A percentile compares a stretch with the other conserved stretches of the same genome.
These are phyloP conservation scores for Phaeodactylum tricornutum DNA, from an alignment of 108 stramenopile species.

Conservation along the genomic window DNA sequence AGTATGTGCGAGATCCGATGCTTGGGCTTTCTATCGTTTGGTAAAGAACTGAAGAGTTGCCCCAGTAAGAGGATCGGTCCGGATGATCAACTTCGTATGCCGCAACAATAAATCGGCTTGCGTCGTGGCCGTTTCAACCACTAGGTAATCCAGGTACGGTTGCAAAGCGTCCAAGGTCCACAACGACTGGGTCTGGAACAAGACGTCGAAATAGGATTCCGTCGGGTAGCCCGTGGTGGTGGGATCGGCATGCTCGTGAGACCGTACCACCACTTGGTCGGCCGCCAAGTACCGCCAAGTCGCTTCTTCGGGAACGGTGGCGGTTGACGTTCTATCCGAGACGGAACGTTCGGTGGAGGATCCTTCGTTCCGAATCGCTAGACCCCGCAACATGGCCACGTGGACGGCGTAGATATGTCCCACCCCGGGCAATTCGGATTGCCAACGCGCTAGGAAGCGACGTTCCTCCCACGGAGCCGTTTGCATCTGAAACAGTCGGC, in stretches of 20 bases:
- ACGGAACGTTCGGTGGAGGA: too few relatives aligned
- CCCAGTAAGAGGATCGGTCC: too few relatives aligned
- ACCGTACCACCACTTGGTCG: background rate
- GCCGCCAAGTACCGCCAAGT: conserved; percentile 2
- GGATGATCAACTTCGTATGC: conserved; percentile 1
- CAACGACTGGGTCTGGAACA: conserved; percentile 2
- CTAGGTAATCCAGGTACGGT: conserved; percentile 7
- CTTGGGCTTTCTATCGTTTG: too few relatives aligned
- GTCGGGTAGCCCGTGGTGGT: background rate
- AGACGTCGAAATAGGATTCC: background rate
- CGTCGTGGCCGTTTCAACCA: background rate
- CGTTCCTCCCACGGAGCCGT: conserved; percentile 3
- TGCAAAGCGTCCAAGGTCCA: conserved; percentile 10
- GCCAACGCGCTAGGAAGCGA: conserved; percentile 5
- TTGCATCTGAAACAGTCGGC: conserved; percentile 7
- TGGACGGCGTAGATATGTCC: conserved; percentile 1
- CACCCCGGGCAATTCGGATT: conserved; percentile 6
- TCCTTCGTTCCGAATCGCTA: conserved; percentile 7
- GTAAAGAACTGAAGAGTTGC: too few relatives aligned
- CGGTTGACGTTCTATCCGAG: background rate
- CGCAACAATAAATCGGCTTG: conserved; percentile 3
- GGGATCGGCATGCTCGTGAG: background rate
- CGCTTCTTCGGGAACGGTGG: background rate
- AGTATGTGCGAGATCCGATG: too few relatives aligned
- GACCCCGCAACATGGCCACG: conserved; percentile 5